These are phyloP conservation scores for Gossypium lobatum DNA, from an alignment of 441 rosid genomes.

Conservation along the genomic window DNA sequence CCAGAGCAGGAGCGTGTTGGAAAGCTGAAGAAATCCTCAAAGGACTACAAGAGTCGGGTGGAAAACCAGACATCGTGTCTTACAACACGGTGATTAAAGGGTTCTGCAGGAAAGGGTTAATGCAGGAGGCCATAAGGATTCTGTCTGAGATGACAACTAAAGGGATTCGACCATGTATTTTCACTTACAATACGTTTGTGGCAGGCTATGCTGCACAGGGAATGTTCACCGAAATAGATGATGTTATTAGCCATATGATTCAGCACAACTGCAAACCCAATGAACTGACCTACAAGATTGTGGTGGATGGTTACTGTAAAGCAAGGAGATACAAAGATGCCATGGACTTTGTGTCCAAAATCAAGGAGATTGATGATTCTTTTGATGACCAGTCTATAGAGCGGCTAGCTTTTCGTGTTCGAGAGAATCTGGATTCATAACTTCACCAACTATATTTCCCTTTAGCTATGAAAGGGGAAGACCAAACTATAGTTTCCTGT, in stretches of 20 bases:
- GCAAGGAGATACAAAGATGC: conserved; percentile 60
- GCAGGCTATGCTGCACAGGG: conserved; percentile 63
- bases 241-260: conserved; percentile 64
- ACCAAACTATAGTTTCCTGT: too few relatives aligned
- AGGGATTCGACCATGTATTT: conserved; percentile 72
- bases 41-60: conserved; percentile 36
- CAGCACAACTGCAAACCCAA: conserved; percentile 66
- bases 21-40: conserved; percentile 77
- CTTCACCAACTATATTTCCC: not conserved
- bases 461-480: too few relatives aligned
- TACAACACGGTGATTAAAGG: conserved; percentile 91
- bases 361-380: conserved; percentile 46
- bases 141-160: conserved; percentile 60
- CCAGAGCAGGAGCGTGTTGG: conserved; percentile 71
- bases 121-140: conserved; percentile 72
- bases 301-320: conserved; percentile 78
- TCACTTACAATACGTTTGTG: conserved; percentile 84
- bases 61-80: conserved; percentile 66
- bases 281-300: conserved; percentile 75
- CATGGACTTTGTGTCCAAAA: conserved; percentile 63
- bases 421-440: conserved; percentile 44
- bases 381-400: conserved; percentile 43
- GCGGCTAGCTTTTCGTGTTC: conserved; percentile 54
- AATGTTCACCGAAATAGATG: conserved; percentile 57
- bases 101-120: conserved; percentile 76